Evolutionary conservation across 371 early-diverging fungal species (phyloP), one percentile per base, ranked within the genome.

Genomic region (Rhizomucor pusillus): DNA sequence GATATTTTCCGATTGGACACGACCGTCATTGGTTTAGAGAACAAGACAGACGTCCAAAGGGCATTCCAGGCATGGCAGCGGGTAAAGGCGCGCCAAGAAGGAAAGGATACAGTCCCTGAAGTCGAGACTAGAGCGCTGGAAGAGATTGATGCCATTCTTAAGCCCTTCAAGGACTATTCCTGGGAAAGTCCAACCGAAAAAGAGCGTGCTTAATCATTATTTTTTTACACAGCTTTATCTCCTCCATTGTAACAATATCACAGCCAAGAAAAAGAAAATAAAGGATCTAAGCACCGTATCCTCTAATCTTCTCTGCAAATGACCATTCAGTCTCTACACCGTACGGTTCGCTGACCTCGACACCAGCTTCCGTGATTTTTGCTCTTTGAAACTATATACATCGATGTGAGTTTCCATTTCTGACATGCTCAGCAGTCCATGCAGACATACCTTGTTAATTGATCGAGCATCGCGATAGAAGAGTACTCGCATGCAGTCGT

Each of bases 381-480:
- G 95, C 94, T 52, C 90, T 77, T 88, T 94, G 94, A 66, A 94
- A 83, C 94, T 92, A 77, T 43, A 48, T 12, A 39, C 12, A 29
- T 24, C 35, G 9, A 25, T 13, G 25, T 25, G 1, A 43, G 33
- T 19, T 39, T 5, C 13, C 24, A 11, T 18, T 20, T 41, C 24
- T 44, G 20, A 22, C 14, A 25, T 39, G 33, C 12, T 14, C 22
- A 20, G 24, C 13, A 48, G 34, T 33, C 7, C 13, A 5, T 10
- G 19, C 13, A 9, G 13, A n/a, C 51, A 34, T 76, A 94, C 92
- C 84, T 89, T 94, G 81, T 98, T 95, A 68, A 95, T 67, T 47
- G 95, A 90, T 67, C 97, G 80, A 50, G 97, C 95, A 79, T 99
- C 99, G 67, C 99, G 85, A 85, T 98, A 99, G 62, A 80, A 96